phyloP scores from a whole-genome alignment of 164 flowering plant genomes.

The Buxus sempervirens region DNA sequence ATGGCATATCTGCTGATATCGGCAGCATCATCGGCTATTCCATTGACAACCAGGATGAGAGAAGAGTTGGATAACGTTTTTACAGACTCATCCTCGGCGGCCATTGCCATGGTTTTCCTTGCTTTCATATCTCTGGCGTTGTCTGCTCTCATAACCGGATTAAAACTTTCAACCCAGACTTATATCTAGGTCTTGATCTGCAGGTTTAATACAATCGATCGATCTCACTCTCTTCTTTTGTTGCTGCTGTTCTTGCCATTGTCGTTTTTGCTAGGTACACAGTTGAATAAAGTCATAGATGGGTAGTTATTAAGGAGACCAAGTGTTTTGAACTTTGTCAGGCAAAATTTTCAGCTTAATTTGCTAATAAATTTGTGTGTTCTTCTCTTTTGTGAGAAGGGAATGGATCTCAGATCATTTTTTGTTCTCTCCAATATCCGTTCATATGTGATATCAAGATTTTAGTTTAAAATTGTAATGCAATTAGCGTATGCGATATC shows the following conservation, averaged over 20 bases:
- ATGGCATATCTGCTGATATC: constrained; percentile 56
- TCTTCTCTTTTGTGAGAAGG: too few species aligned
- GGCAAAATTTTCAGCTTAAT: too few species aligned
- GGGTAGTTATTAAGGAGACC: too few species aligned
- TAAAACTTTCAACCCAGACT: constrained; percentile 49
- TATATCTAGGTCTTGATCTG: constrained; percentile 23
- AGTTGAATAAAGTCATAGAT: too few species aligned
- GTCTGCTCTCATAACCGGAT: constrained; percentile 57
- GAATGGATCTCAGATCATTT: too few species aligned
- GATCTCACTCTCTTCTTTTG: not conserved
- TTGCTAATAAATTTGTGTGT: too few species aligned
- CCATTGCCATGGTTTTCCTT: constrained; percentile 61
- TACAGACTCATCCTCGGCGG: constrained; percentile 49
- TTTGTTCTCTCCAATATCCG: too few species aligned
- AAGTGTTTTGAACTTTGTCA: too few species aligned
- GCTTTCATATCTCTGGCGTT: constrained; percentile 49
- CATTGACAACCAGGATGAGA: constrained; percentile 57
- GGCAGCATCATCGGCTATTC: constrained; percentile 57
- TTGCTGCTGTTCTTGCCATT: not conserved
- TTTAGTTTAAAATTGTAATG: too few species aligned
- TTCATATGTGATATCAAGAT: too few species aligned
- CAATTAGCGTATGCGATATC: too few species aligned
- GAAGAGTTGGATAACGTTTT: constrained; percentile 45
- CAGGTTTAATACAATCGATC: not conserved
- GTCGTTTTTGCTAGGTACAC: too few species aligned